phyloP scores from a whole-genome alignment of 441 rosid genomes.

The Euphorbia corollata region DNA sequence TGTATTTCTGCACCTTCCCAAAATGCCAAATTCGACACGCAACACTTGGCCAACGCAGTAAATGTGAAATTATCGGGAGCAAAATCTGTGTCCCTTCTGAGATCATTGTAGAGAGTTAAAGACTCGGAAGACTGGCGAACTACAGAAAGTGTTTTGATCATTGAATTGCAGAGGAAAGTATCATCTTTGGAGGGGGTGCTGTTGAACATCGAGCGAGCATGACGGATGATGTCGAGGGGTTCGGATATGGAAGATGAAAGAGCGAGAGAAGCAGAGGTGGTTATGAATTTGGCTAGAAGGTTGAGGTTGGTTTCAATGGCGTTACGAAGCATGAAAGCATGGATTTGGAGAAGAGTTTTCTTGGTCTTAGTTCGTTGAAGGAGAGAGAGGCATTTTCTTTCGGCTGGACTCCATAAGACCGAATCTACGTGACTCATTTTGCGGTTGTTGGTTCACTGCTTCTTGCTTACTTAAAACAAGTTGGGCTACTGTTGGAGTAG shows the following conservation, averaged over 20 bases:
- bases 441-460: neutral
- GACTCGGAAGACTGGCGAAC: conserved; percentile 33
- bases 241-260: neutral
- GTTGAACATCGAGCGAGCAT: conserved; percentile 58
- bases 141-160: conserved; percentile 53
- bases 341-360: conserved; percentile 42
- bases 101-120: conserved; percentile 41
- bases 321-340: conserved; percentile 55
- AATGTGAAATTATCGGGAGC: conserved; percentile 55
- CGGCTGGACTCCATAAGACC: conserved; percentile 39
- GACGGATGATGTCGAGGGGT: conserved; percentile 20
- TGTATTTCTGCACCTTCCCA: conserved; percentile 55
- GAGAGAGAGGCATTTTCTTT: conserved; percentile 46
- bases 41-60: conserved; percentile 47
- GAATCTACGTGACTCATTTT: neutral
- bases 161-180: conserved; percentile 51
- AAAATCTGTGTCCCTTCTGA: conserved; percentile 38
- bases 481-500: too few relatives aligned
- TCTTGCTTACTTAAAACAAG: too few relatives aligned
- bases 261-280: conserved; percentile 27
- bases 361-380: conserved; percentile 37
- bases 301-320: conserved; percentile 46
- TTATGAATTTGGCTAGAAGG: conserved; percentile 50
- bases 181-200: conserved; percentile 41
- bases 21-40: conserved; percentile 30